These are phyloP conservation scores for Pichia paraexigua DNA, from an alignment of 805 yeast genomes.

Conservation along the genomic window DNA sequence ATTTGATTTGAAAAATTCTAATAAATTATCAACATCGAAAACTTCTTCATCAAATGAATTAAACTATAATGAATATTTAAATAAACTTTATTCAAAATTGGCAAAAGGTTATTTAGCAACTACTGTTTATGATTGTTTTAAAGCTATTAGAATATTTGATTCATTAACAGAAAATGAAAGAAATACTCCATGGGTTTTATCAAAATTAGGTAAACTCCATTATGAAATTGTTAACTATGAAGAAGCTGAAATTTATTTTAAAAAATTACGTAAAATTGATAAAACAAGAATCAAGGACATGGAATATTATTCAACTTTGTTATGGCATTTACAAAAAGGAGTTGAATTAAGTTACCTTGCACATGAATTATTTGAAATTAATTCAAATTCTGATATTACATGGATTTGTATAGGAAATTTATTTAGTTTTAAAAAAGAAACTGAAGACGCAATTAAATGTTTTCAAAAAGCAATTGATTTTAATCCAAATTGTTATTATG, in stretches of 20 bases:
- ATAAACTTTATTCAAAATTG: constrained; percentile 41
- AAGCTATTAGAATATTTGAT: constrained; percentile 65
- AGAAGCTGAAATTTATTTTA: constrained; percentile 59
- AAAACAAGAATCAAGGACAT: constrained; percentile 77
- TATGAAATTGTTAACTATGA: constrained; percentile 84
- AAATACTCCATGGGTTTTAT: constrained; percentile 77
- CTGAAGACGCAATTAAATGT: constrained; percentile 83
- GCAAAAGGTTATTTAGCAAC: constrained; percentile 57
- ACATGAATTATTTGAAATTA: constrained; percentile 65
- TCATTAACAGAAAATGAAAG: constrained; percentile 55
- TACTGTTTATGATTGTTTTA: constrained; percentile 64
- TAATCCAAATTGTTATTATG: constrained; percentile 63
- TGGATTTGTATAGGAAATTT: constrained; percentile 93
- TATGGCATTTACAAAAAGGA: constrained; percentile 88
- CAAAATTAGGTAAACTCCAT: constrained; percentile 71
- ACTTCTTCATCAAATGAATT: background rate
- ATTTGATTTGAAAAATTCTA: constrained; percentile 3
- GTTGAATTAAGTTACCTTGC: constrained; percentile 74
- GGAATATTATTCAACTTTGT: constrained; percentile 83
- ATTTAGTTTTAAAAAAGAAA: constrained; percentile 73
- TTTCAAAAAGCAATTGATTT: constrained; percentile 70
- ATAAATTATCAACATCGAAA: constrained; percentile 4
- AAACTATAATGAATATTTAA: constrained; percentile 34
- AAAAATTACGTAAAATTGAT: constrained; percentile 56
- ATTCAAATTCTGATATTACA: constrained; percentile 61